Evolutionary conservation across 148 eudicot species (phyloP).

Genomic region (Chenopodium formosanum): DNA sequence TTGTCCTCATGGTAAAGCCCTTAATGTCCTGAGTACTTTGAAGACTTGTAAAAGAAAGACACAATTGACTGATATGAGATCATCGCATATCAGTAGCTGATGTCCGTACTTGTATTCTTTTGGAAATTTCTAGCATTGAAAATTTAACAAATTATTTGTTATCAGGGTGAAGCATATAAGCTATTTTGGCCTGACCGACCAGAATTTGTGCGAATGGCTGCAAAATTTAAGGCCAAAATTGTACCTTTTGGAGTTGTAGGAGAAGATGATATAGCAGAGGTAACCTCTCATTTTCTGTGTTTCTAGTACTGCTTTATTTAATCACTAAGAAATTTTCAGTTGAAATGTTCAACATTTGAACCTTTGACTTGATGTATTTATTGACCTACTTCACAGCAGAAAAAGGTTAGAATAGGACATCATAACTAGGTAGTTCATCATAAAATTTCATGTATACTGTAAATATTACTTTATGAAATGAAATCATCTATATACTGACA

Average conservation of each 20-base stretch:
- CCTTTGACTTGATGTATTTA: no score
- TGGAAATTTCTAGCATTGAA: neutral
- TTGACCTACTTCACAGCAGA: no score
- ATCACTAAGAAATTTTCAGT: neutral
- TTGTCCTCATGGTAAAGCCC: neutral
- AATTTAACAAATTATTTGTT: slow-evolving; percentile 7
- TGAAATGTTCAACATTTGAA: neutral
- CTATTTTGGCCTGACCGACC: slow-evolving; percentile 90
- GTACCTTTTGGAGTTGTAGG: slow-evolving; percentile 94
- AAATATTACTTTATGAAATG: no score
- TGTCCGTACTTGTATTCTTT: neutral
- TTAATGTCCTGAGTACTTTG: neutral
- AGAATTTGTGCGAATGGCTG: slow-evolving; percentile 98
- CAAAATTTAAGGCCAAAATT: slow-evolving; percentile 87
- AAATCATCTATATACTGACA: neutral
- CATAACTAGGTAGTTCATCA: no score
- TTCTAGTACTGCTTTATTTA: slow-evolving; percentile 4
- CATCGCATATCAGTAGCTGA: neutral
- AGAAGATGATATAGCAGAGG: slow-evolving; percentile 85
- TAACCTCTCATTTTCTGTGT: slow-evolving; percentile 22
- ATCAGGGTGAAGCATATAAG: slow-evolving; percentile 86
- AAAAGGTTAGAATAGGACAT: no score
- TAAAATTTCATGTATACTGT: no score
- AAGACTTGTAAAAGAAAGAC: neutral
- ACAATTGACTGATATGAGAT: neutral